These are phyloP conservation scores for Teratosphaeria gauchensis DNA, from an alignment of 2,329 filamentous ascomycete genomes.

Conservation along the genomic window DNA sequence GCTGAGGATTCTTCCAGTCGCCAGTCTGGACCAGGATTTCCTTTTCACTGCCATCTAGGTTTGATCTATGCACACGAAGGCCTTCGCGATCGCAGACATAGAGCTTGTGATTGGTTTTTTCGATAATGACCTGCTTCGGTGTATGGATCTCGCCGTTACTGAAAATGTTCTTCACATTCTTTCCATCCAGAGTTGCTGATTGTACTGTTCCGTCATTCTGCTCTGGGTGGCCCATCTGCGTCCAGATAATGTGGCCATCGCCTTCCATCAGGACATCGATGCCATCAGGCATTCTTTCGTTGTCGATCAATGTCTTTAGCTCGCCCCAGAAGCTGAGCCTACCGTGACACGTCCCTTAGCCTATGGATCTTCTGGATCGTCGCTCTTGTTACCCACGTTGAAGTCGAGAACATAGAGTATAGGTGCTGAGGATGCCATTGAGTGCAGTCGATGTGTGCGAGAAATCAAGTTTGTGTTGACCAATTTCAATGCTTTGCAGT, in stretches of 20 bases:
- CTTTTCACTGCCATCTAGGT: conserved; percentile 26
- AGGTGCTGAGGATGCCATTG: neutral
- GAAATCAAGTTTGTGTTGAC: neutral
- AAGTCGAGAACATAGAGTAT: neutral
- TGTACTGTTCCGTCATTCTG: conserved; percentile 15
- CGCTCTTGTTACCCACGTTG: neutral
- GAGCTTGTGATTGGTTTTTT: conserved; percentile 20
- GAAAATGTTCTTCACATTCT: conserved; percentile 35
- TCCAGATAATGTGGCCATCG: conserved; percentile 24
- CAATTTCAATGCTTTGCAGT: no score
- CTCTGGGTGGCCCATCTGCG: conserved; percentile 15
- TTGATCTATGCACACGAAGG: conserved; percentile 26
- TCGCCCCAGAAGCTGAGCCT: neutral
- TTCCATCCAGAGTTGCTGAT: conserved; percentile 39
- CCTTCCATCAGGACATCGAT: conserved; percentile 17
- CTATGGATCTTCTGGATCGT: neutral
- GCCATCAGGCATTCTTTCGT: conserved; percentile 17
- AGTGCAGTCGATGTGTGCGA: neutral
- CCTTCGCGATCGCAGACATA: conserved; percentile 39
- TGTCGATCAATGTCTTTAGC: neutral
- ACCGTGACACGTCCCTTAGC: neutral
- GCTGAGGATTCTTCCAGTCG: conserved; percentile 26
- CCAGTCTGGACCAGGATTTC: conserved; percentile 33
- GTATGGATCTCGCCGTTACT: conserved; percentile 40
- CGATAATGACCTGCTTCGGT: conserved; percentile 32